A percentile compares a stretch with the other conserved stretches of the same genome.
Evolutionary conservation across 129 eudicot genomes (phyloP).

Genomic region (Tagetes patula): DNA sequence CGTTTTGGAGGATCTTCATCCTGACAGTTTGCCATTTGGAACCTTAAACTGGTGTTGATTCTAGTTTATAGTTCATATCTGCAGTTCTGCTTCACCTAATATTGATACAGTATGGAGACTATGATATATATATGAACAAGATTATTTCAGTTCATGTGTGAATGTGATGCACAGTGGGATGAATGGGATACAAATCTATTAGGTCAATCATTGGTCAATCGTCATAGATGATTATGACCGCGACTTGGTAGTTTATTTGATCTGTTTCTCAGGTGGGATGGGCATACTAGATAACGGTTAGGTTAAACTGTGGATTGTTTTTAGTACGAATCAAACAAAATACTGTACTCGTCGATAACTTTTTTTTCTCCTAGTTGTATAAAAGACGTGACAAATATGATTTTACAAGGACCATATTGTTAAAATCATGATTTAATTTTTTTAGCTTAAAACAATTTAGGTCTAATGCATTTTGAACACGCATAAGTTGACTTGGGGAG

Average conservation of each 20-base stretch:
- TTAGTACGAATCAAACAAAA: too few relatives aligned
- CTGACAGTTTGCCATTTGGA: constrained; percentile 22
- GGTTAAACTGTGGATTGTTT: too few relatives aligned
- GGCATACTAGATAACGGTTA: neutral
- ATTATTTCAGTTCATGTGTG: constrained; percentile 4
- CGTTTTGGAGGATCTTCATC: constrained; percentile 81
- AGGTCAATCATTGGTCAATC: neutral
- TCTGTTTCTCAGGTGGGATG: too few relatives aligned
- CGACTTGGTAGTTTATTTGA: neutral
- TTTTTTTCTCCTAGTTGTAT: too few relatives aligned
- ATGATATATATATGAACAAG: neutral
- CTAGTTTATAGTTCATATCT: neutral
- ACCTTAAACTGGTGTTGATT: neutral
- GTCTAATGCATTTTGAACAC: too few relatives aligned
- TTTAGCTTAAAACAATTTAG: too few relatives aligned
- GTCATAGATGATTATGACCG: neutral
- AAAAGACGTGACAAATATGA: too few relatives aligned
- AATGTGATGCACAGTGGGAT: neutral
- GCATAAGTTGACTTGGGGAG: too few relatives aligned
- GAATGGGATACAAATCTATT: neutral
- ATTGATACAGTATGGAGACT: neutral
- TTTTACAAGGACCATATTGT: too few relatives aligned
- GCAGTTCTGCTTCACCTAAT: constrained; percentile 3
- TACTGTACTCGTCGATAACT: too few relatives aligned
- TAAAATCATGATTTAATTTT: too few relatives aligned